Percentiles rank a stretch among this genome's conserved stretches.
phyloP scores from a whole-genome alignment of 108 stramenopile genomes.

The Stephanodiscus triporus region DNA sequence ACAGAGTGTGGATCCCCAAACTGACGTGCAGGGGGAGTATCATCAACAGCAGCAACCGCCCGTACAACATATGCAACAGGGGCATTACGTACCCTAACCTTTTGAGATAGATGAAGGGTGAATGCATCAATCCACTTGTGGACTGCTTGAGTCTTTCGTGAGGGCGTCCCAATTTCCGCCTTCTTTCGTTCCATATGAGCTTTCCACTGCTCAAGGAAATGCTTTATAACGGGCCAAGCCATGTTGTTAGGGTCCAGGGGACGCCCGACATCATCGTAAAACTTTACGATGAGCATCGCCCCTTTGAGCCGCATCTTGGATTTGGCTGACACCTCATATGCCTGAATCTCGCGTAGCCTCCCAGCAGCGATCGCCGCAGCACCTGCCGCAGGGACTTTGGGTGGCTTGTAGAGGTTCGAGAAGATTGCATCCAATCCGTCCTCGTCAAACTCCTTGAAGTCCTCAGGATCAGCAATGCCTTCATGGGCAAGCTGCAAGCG shows the following conservation, averaged over 20 bases:
- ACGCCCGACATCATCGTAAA: neutral
- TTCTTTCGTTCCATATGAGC: neutral
- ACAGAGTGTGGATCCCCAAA: too few species aligned
- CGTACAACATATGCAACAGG: too few species aligned
- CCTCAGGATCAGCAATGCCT: slow-evolving; percentile 2
- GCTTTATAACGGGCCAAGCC: neutral
- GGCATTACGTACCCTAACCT: neutral
- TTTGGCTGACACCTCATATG: neutral
- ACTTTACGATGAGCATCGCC: neutral
- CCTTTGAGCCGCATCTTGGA: neutral
- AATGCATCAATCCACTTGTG: too few species aligned
- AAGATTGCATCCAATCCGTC: neutral
- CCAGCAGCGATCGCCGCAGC: neutral
- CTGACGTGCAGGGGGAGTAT: too few species aligned
- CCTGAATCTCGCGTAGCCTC: neutral
- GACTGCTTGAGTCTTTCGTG: too few species aligned
- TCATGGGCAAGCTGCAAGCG: too few species aligned
- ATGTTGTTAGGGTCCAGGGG: neutral
- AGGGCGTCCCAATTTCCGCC: neutral
- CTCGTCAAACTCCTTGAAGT: neutral
- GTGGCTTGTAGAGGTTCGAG: neutral
- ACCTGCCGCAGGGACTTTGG: neutral
- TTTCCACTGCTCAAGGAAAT: neutral
- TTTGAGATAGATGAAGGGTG: too few species aligned
- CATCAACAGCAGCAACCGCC: too few species aligned